These are phyloP conservation scores for Zostera marina DNA, from an alignment of 116 monocot species.

Conservation along the genomic window DNA sequence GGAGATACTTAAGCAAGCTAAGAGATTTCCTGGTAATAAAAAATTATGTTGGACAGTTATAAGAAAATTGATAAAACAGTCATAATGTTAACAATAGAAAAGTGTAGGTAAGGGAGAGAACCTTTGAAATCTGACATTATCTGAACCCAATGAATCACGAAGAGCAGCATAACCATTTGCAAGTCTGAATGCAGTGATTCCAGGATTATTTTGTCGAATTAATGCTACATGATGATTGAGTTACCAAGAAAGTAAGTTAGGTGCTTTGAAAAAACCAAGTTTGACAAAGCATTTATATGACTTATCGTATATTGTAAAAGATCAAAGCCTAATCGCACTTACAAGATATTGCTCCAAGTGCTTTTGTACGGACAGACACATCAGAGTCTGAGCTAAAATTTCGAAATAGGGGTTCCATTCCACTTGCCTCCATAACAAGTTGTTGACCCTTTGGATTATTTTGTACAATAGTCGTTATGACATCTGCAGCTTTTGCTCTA, in stretches of 20 bases:
- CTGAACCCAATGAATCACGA: slow-evolving; percentile 66
- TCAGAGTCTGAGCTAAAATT: slow-evolving; percentile 74
- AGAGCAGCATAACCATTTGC: slow-evolving; percentile 79
- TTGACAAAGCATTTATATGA: too few species aligned
- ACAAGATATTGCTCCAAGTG: slow-evolving; percentile 95
- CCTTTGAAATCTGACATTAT: slow-evolving; percentile 66
- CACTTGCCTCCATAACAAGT: slow-evolving; percentile 81
- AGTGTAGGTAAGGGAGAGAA: slow-evolving; percentile 4
- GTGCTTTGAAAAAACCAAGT: neutral
- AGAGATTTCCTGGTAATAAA: slow-evolving; percentile 55
- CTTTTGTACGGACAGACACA: slow-evolving; percentile 49
- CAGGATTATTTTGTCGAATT: slow-evolving; percentile 65
- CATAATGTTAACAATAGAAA: neutral
- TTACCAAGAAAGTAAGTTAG: neutral
- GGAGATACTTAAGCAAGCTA: slow-evolving; percentile 57
- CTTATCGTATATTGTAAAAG: neutral
- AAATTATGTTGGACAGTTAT: neutral
- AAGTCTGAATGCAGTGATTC: slow-evolving; percentile 56
- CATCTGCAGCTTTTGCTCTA: slow-evolving; percentile 86
- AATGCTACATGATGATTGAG: slow-evolving; percentile 23
- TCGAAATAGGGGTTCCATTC: slow-evolving; percentile 57
- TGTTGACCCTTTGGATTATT: slow-evolving; percentile 83
- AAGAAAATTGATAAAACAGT: too few species aligned
- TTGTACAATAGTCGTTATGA: slow-evolving; percentile 72
- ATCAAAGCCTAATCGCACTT: slow-evolving; percentile 9